Percentiles rank a stretch among this genome's conserved stretches.
These are phyloP conservation scores for Anastatica hierochuntica DNA, from an alignment of 345 rosid genomes.

Conservation along the genomic window DNA sequence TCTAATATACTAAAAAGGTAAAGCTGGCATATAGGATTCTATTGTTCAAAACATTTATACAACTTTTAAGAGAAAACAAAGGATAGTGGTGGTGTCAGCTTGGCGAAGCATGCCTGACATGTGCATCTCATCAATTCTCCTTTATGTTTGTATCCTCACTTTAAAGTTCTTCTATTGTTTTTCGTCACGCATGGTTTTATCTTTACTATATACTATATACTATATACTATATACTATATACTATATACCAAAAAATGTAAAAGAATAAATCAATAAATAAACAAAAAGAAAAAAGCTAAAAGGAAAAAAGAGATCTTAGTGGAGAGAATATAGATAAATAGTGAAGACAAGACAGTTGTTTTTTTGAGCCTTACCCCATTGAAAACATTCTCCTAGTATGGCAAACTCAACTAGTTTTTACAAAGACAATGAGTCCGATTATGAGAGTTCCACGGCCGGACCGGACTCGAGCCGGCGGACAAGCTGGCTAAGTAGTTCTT, in stretches of 20 bases:
- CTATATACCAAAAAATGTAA: neutral
- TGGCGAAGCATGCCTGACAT: slow-evolving; percentile 38
- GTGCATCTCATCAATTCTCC: slow-evolving; percentile 22
- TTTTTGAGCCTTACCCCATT: neutral
- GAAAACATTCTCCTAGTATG: slow-evolving; percentile 23
- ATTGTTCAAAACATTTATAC: slow-evolving; percentile 13
- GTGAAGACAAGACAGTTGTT: slow-evolving; percentile 18
- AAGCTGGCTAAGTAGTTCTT: slow-evolving; percentile 78
- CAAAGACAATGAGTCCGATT: slow-evolving; percentile 43
- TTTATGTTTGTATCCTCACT: slow-evolving; percentile 30
- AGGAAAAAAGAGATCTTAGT: neutral
- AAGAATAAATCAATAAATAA: neutral
- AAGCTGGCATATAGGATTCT: slow-evolving; percentile 22
- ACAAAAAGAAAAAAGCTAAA: slow-evolving; percentile 8
- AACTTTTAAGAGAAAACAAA: slow-evolving; percentile 30
- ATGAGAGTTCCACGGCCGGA: slow-evolving; percentile 41
- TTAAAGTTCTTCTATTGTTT: slow-evolving; percentile 19
- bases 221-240: too few species aligned
- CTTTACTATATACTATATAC: neutral
- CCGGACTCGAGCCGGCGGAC: slow-evolving; percentile 61
- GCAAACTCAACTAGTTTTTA: slow-evolving; percentile 38
- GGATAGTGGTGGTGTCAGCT: slow-evolving; percentile 48
- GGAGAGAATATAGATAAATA: slow-evolving; percentile 19
- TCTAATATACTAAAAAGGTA: slow-evolving; percentile 8
- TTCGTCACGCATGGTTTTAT: slow-evolving; percentile 21